Base-by-base conservation (phyloP, 352 stramenopile genomes). In the Phytophthora pluvialis region DNA sequence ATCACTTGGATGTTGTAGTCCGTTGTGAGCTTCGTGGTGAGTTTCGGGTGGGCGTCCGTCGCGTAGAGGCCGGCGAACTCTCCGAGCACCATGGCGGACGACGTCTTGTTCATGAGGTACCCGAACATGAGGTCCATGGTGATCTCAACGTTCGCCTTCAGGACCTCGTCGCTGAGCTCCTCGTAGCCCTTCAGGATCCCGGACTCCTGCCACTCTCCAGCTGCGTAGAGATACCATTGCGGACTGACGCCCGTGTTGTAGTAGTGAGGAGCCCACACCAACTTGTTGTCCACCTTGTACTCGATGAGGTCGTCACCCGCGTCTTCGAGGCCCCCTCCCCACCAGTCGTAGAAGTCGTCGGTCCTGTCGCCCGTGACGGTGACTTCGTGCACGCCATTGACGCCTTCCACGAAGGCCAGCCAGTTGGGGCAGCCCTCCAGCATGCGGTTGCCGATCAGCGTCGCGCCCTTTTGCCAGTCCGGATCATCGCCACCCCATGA, bases 91-190 rank as follows among this genome's bases (percentile, higher is more conserved):
- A 90, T 72, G 6, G 81, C 80, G 12, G 32, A 81, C 80, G 4
- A 73, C 38, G n/a, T 43, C 40, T 21, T 21, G 21, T 21, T 21
- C n/a, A 70, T 48, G 45, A 91, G 60, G 51, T 86, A 89, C 18
- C 80, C 82, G 59, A 91, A 91, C 82, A 91, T 91, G 12, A 46
- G 51, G 29, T 86, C 62, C 62, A 88, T 84, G 26, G 82, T 91
- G 28, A 62, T 59, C 72, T 85, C 63, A 5, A 91, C 66, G 39
- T 87, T 87, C 9, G 49, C 60, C 28, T 65, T 72, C 3, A 91
- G 65, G 9, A 42, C 72, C 10, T 70, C 58, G 36, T 91, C 77
- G 43, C 73, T 63, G 21, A 91, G 53, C 54, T 91, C 82, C 1
- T 77, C 55, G 42, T 77, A 86, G 43, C 38, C 32, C 0, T 58